A percentile compares a stretch with the other conserved stretches of the same genome.
Conservation (phyloP, 164 flowering plant species). For the Saururus chinensis region DNA sequence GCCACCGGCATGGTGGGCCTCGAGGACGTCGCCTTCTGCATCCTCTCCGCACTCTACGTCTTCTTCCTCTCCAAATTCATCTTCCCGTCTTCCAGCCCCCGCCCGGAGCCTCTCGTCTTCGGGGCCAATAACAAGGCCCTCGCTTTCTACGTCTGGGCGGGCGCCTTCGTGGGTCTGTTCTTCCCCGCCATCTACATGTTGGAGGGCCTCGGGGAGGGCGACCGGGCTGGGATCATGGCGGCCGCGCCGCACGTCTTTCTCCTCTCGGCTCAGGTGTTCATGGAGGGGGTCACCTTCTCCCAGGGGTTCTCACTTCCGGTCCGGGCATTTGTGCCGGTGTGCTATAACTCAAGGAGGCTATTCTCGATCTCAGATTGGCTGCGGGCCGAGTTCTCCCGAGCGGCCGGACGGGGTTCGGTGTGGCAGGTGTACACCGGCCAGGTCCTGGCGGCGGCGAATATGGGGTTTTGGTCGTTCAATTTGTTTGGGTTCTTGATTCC, state of each 20-base stretch:
- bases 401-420: constrained; percentile 24
- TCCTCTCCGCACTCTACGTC: constrained; percentile 29
- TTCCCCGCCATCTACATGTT: constrained; percentile 60
- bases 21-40: constrained; percentile 20
- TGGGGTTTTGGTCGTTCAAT: constrained; percentile 74
- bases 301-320: constrained; percentile 42
- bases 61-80: constrained; percentile 17
- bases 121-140: constrained; percentile 24
- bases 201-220: constrained; percentile 51
- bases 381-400: constrained; percentile 29
- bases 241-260: constrained; percentile 70
- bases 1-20: constrained; percentile 33
- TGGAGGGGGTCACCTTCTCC: constrained; percentile 47
- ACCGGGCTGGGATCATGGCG: constrained; percentile 47
- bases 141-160: constrained; percentile 29
- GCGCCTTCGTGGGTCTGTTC: constrained; percentile 45
- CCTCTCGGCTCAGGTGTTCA: constrained; percentile 55
- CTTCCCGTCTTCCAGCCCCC: constrained; percentile 11
- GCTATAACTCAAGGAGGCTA: constrained; percentile 53
- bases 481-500: constrained; percentile 75
- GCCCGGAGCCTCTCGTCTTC: constrained; percentile 26
- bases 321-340: constrained; percentile 56
- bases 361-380: constrained; percentile 53
- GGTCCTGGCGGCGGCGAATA: constrained; percentile 54
- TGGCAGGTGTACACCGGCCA: constrained; percentile 42